Conservation (phyloP, 202 grass and related monocot genomes). For the Carex sylvatica region DNA sequence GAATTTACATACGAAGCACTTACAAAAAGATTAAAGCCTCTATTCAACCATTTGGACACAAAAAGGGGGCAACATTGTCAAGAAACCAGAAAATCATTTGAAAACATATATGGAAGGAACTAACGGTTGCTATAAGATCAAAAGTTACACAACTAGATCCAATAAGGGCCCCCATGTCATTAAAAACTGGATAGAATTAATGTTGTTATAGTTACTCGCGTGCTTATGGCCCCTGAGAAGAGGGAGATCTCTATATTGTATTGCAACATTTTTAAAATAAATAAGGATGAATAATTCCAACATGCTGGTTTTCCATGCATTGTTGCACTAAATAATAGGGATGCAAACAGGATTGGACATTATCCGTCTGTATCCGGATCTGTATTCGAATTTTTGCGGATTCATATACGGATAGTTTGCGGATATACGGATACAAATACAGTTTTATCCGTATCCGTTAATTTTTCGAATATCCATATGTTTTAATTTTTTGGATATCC, state of each 20-base stretch:
- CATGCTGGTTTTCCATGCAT: neutral
- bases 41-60: neutral
- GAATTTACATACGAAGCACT: slow-evolving; percentile 24
- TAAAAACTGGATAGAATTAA: neutral
- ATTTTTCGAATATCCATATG: no score
- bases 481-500: no score
- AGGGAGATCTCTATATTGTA: neutral
- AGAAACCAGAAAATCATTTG: neutral
- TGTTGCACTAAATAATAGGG: neutral
- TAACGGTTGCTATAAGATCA: neutral
- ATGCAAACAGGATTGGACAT: no score
- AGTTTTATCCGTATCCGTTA: no score
- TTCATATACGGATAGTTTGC: no score
- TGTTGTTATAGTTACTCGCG: neutral
- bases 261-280: neutral
- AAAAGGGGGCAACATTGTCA: neutral
- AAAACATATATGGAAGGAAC: slow-evolving; percentile 19
- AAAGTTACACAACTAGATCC: neutral
- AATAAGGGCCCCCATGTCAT: neutral
- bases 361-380: no score
- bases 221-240: neutral
- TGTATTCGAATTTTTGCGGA: no score
- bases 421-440: no score
- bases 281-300: neutral
- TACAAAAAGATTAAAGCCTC: neutral